phyloP scores from a whole-genome alignment of 2,329 filamentous ascomycete species.

The Chaetothyriales sp. region DNA sequence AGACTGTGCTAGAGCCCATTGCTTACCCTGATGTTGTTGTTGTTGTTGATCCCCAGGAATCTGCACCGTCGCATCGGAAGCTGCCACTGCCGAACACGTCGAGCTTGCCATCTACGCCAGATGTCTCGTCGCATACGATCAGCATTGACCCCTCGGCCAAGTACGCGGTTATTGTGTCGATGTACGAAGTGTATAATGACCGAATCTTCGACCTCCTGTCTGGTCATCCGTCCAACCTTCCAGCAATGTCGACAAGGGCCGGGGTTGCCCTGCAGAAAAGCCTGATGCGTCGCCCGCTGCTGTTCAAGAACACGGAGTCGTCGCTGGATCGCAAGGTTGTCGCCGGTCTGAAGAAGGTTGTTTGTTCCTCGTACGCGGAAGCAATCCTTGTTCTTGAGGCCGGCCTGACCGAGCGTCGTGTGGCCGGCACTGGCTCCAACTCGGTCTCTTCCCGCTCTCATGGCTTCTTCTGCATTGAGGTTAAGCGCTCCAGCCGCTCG shows the following conservation, averaged over 20 bases:
- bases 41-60: constrained; percentile 35
- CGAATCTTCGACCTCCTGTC: constrained; percentile 87
- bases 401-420: constrained; percentile 69
- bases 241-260: constrained; percentile 26
- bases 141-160: constrained; percentile 54
- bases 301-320: constrained; percentile 83
- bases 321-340: constrained; percentile 90
- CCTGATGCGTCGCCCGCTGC: constrained; percentile 57
- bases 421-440: constrained; percentile 84
- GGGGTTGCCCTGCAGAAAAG: constrained; percentile 45
- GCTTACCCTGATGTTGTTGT: constrained; percentile 21
- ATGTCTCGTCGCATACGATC: constrained; percentile 55
- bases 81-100: constrained; percentile 54
- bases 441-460: constrained; percentile 84
- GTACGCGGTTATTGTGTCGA: constrained; percentile 79
- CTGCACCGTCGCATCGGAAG: constrained; percentile 35
- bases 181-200: constrained; percentile 99
- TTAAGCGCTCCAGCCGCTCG: constrained; percentile 59
- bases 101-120: constrained; percentile 56
- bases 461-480: constrained; percentile 88
- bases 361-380: constrained; percentile 68
- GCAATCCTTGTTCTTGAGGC: constrained; percentile 82
- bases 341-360: constrained; percentile 75
- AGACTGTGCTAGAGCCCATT: constrained; percentile 8
- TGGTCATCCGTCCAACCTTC: constrained; percentile 28